Percentiles rank a stretch among this genome's conserved stretches.
Conservation (phyloP, 352 stramenopile species). For the Phytophthora multivora region DNA sequence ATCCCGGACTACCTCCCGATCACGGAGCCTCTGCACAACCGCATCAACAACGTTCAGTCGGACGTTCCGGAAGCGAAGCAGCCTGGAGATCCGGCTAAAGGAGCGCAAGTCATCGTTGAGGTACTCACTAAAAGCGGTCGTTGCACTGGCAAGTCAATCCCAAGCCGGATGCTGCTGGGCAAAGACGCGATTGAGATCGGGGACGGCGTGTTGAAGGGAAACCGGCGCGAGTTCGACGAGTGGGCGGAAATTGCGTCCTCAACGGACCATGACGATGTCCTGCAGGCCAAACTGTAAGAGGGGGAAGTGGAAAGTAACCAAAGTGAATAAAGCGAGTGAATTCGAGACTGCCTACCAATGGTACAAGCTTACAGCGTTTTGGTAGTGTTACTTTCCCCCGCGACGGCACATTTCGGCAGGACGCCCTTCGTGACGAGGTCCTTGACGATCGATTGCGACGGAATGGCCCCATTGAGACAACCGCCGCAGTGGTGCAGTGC, state of each 20-base stretch:
- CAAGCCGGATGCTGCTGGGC: slow-evolving; percentile 39
- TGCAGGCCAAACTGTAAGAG: slow-evolving; percentile 25
- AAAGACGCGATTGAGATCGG: slow-evolving; percentile 40
- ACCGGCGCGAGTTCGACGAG: slow-evolving; percentile 29
- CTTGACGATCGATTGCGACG: slow-evolving; percentile 52
- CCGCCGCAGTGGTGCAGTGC: slow-evolving; percentile 79
- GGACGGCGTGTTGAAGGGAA: slow-evolving; percentile 19
- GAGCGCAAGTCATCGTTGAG: slow-evolving; percentile 38
- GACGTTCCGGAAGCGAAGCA: slow-evolving; percentile 13
- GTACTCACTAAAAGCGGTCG: slow-evolving; percentile 43
- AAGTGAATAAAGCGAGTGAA: slow-evolving; percentile 23
- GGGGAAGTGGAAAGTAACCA: neutral
- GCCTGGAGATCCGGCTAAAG: slow-evolving; percentile 40
- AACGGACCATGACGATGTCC: slow-evolving; percentile 27
- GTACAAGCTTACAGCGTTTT: slow-evolving; percentile 6
- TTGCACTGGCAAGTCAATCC: slow-evolving; percentile 36
- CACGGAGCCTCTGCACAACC: slow-evolving; percentile 25
- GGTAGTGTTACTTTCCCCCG: slow-evolving; percentile 10
- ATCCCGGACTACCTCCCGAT: slow-evolving; percentile 41
- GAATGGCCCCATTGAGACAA: slow-evolving; percentile 72
- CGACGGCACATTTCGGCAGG: slow-evolving; percentile 45
- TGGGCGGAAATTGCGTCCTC: slow-evolving; percentile 34
- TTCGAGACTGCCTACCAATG: slow-evolving; percentile 2
- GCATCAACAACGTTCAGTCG: slow-evolving; percentile 24
- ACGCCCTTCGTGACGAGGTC: slow-evolving; percentile 40